Evolutionary conservation across 192 early-diverging fungal species (phyloP), one percentile per base, ranked within the genome.

Genomic region (Glomus cerebriforme): DNA sequence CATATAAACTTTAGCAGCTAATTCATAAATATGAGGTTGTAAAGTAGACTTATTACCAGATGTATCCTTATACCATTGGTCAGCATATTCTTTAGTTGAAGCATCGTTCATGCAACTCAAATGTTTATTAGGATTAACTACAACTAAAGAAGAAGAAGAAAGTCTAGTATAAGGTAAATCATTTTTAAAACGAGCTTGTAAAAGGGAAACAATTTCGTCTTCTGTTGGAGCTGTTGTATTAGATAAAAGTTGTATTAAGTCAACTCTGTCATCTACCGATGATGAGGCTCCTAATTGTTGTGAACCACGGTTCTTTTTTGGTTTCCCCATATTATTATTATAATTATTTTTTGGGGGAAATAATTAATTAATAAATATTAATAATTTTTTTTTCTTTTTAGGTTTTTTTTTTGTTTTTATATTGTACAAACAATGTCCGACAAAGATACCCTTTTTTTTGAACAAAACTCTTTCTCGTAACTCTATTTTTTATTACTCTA

Each of bases 1-100:
- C 70, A 90, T 83, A 77, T 94, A 94, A 0, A 93, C 88, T 37
- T 85, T 87, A n/a, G 89, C 87, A 3, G 91, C 93, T 9, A 93
- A 83, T 62, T 91, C 91, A 75, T 86, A 93, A 22, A 91, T 84
- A 64, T 94, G 91, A 35, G 92, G 92, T 47, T 84, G 81, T 24
- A 90, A 72, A 76, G 32, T 73, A 70, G 24, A 81, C 26, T 75
- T 59, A 4, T 65, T 81, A 22, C 74, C 81, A 26, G 43, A 34
- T n/a, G 77, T 69, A 35, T 78, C 66, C 34, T 78, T 78, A 62
- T 90, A 91, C 58, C 85, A 84, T 62, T 81, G 78, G 15, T 89
- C 87, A n/a, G 85, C 88, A 78, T 91, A 89, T 10, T 85, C 79
- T 62, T 89, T 82, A 13, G 86, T 79, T 37, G 82, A 74, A 13